These are phyloP conservation scores for Cutaneotrichosporon sp. DNA, from an alignment of 1,284 basidiomycete genomes.

Conservation along the genomic window DNA sequence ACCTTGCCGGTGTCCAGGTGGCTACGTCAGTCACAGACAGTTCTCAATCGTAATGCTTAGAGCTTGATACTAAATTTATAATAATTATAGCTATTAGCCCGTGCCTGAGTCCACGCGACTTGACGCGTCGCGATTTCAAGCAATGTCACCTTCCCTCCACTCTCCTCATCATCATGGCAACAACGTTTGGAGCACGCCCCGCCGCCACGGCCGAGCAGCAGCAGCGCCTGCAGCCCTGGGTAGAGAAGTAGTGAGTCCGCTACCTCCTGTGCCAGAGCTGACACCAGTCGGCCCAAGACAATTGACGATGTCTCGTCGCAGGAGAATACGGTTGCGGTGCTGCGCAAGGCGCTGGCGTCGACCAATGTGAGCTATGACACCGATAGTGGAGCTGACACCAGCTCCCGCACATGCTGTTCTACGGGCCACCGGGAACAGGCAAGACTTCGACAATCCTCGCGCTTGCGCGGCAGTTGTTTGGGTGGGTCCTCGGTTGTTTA, in stretches of 20 bases:
- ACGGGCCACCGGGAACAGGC: constrained; percentile 97
- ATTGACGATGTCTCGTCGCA: constrained; percentile 97
- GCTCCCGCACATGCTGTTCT: constrained; percentile 99
- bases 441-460: constrained; percentile 98
- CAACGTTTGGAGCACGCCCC: constrained; percentile 10
- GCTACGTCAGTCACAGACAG: too few relatives aligned
- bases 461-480: constrained; percentile 88
- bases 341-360: constrained; percentile 84
- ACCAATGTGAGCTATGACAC: constrained; percentile 68
- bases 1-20: too few relatives aligned
- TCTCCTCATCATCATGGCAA: constrained; percentile 14
- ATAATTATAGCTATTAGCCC: background rate
- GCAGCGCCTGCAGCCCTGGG: constrained; percentile 83
- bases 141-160: background rate
- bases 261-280: constrained; percentile 9
- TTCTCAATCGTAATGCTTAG: too few relatives aligned
- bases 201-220: constrained; percentile 44
- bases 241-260: constrained; percentile 83
- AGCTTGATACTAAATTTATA: background rate
- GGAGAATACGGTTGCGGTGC: constrained; percentile 90
- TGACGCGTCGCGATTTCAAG: constrained; percentile 17
- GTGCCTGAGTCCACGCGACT: constrained; percentile 20
- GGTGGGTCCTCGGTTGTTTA: constrained; percentile 58
- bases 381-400: constrained; percentile 47
- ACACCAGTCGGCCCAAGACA: constrained; percentile 83